phyloP scores from a whole-genome alignment of 495 filamentous ascomycete species.

The Aspergillus baeticus region DNA sequence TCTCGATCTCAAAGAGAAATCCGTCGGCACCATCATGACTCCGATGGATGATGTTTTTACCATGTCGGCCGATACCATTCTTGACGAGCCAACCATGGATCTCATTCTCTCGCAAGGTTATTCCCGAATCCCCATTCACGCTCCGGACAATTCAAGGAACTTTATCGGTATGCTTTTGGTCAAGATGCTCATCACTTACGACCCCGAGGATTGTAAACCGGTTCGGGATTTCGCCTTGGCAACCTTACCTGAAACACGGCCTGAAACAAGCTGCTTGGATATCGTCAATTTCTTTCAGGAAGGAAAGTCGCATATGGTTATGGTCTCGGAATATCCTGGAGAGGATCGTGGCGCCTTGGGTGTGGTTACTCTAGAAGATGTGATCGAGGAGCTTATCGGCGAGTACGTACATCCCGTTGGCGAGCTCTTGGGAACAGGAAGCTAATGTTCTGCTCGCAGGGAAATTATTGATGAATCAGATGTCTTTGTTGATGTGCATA shows the following conservation, averaged over 20 bases:
- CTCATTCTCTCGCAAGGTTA: conserved; percentile 89
- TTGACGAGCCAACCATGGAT: conserved; percentile 93
- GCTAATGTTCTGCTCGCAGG: conserved; percentile 34
- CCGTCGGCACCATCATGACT: conserved; percentile 94
- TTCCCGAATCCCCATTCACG: conserved; percentile 91
- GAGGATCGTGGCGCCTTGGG: conserved; percentile 86
- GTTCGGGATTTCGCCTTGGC: conserved; percentile 90
- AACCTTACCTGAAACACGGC: conserved; percentile 89
- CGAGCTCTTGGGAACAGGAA: background rate
- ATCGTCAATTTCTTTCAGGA: conserved; percentile 99
- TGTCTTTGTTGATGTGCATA: conserved; percentile 95
- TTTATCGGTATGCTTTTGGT: conserved; percentile 97
- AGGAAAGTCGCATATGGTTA: conserved; percentile 97
- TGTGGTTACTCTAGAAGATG: conserved; percentile 94
- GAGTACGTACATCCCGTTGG: conserved; percentile 65
- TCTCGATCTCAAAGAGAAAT: conserved; percentile 92
- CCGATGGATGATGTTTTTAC: conserved; percentile 96
- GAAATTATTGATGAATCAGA: conserved; percentile 90
- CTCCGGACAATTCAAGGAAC: conserved; percentile 76
- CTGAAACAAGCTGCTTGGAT: conserved; percentile 93
- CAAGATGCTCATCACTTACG: conserved; percentile 98
- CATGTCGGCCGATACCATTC: conserved; percentile 85
- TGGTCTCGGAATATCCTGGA: conserved; percentile 87
- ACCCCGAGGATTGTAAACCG: conserved; percentile 83
- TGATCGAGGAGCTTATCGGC: conserved; percentile 97